Evolutionary conservation across 169 alveolate genomes (phyloP).

Genomic region (Plasmodium inui): DNA sequence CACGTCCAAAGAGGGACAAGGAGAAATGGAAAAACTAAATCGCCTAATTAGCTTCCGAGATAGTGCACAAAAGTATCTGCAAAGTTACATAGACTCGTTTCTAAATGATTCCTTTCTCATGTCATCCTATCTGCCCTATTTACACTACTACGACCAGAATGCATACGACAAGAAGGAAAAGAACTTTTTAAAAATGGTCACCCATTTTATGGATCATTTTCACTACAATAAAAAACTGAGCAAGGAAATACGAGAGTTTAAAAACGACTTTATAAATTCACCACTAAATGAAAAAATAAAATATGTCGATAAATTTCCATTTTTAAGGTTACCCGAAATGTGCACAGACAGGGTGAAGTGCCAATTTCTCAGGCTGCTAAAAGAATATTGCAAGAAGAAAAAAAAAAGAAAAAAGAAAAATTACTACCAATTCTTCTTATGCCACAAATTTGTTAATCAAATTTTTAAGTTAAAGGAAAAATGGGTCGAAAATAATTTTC

Average conservation of each 20-base stretch:
- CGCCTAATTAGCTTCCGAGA: slow-evolving; percentile 7
- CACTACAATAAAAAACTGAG: slow-evolving; percentile 18
- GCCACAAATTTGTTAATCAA: slow-evolving; percentile 3
- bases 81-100: slow-evolving; percentile 37
- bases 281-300: slow-evolving; percentile 37
- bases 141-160: slow-evolving; percentile 45
- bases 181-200: slow-evolving; percentile 21
- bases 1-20: neutral
- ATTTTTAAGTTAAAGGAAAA: slow-evolving; percentile 29
- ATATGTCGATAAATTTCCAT: slow-evolving; percentile 27
- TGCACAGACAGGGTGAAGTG: slow-evolving; percentile 6
- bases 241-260: slow-evolving; percentile 2
- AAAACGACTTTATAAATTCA: slow-evolving; percentile 13
- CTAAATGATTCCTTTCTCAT: slow-evolving; percentile 10
- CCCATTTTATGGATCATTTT: slow-evolving; percentile 9
- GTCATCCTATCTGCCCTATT: slow-evolving; percentile 43
- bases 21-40: slow-evolving; percentile 15
- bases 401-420: slow-evolving; percentile 37
- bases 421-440: slow-evolving; percentile 6
- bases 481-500: slow-evolving; percentile 38
- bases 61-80: slow-evolving; percentile 26
- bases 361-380: slow-evolving; percentile 16
- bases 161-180: slow-evolving; percentile 26
- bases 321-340: slow-evolving; percentile 34
- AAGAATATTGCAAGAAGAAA: slow-evolving; percentile 22